phyloP scores from a whole-genome alignment of 805 yeast species.

The Metschnikowia anglica region DNA sequence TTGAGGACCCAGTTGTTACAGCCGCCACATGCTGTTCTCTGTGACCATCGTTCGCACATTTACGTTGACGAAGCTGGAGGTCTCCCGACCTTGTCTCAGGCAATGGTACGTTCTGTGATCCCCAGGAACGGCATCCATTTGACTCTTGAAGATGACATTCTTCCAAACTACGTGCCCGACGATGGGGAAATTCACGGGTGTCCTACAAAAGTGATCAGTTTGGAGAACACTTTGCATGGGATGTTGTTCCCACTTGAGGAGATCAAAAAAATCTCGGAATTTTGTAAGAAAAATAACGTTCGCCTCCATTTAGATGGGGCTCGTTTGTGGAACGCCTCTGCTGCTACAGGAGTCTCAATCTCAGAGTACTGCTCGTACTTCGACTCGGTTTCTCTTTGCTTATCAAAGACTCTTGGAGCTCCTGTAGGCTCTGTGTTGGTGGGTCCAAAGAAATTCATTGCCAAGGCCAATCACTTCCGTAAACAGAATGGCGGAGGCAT shows the following conservation, averaged over 20 bases:
- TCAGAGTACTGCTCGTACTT: slow-evolving; percentile 40
- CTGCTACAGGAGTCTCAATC: slow-evolving; percentile 39
- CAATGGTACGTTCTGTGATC: slow-evolving; percentile 39
- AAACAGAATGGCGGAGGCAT: slow-evolving; percentile 48
- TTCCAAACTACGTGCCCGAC: slow-evolving; percentile 39
- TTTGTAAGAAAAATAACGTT: slow-evolving; percentile 34
- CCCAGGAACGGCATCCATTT: slow-evolving; percentile 38
- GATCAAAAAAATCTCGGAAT: slow-evolving; percentile 35
- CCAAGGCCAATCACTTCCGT: slow-evolving; percentile 45
- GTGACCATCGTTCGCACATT: slow-evolving; percentile 40
- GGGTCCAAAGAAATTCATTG: slow-evolving; percentile 29
- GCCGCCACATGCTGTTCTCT: slow-evolving; percentile 42
- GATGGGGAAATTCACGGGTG: slow-evolving; percentile 47
- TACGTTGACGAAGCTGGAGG: slow-evolving; percentile 44
- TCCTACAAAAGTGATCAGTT: slow-evolving; percentile 43
- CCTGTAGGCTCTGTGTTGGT: slow-evolving; percentile 46
- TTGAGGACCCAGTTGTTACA: slow-evolving; percentile 39
- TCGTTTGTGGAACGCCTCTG: slow-evolving; percentile 44
- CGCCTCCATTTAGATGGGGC: slow-evolving; percentile 46
- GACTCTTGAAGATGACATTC: slow-evolving; percentile 39
- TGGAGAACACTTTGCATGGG: slow-evolving; percentile 46
- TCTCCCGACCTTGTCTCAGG: slow-evolving; percentile 42
- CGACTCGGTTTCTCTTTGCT: slow-evolving; percentile 44
- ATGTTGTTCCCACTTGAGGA: slow-evolving; percentile 42
- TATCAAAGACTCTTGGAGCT: slow-evolving; percentile 44